These are phyloP conservation scores for Leishmania major DNA, from an alignment of 208 protist species.

Conservation along the genomic window DNA sequence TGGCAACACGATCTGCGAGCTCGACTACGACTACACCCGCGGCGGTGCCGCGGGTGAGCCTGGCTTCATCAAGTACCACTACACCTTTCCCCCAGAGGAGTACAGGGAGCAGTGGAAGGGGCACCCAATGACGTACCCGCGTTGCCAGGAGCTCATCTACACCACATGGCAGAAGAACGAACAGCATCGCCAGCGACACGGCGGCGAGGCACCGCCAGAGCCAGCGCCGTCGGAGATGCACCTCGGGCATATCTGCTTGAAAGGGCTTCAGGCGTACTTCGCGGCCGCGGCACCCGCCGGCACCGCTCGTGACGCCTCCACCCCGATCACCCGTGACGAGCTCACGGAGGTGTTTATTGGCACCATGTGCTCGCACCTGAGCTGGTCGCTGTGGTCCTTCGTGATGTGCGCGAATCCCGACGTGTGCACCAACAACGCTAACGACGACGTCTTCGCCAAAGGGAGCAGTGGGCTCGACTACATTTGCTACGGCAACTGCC, in stretches of 20 bases:
- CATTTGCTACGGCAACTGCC: slow-evolving; percentile 76
- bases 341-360: slow-evolving; percentile 74
- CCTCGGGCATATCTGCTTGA: slow-evolving; percentile 37
- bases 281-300: background rate
- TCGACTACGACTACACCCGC: slow-evolving; percentile 86
- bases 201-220: slow-evolving; percentile 7
- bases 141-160: slow-evolving; percentile 72
- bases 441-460: slow-evolving; percentile 54
- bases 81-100: slow-evolving; percentile 50
- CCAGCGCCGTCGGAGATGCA: slow-evolving; percentile 11
- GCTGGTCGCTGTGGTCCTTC: slow-evolving; percentile 82
- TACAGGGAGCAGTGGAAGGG: slow-evolving; percentile 54
- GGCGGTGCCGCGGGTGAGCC: slow-evolving; percentile 64
- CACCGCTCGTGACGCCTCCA: slow-evolving; percentile 5
- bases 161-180: slow-evolving; percentile 46
- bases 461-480: slow-evolving; percentile 87
- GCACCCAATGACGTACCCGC: slow-evolving; percentile 69
- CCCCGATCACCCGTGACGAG: slow-evolving; percentile 49
- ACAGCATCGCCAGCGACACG: slow-evolving; percentile 10
- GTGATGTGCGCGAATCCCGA: slow-evolving; percentile 73
- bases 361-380: slow-evolving; percentile 76
- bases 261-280: slow-evolving; percentile 43
- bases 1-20: slow-evolving; percentile 85
- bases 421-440: slow-evolving; percentile 50
- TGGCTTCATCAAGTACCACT: slow-evolving; percentile 83